phyloP scores from a whole-genome alignment of 1,139 yeast species.

The Zygoascus hellenicus region DNA sequence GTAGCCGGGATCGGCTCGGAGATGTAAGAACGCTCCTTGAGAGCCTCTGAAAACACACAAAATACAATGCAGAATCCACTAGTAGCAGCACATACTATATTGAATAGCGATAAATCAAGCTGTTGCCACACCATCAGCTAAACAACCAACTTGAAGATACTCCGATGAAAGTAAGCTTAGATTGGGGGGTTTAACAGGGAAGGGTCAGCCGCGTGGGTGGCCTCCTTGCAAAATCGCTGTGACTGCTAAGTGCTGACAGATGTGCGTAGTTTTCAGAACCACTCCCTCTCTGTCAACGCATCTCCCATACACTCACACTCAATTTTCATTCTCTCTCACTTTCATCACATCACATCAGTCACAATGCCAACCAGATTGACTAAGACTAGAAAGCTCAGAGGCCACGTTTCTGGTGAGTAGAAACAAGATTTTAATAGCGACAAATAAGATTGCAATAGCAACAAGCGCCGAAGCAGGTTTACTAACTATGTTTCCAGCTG shows the following conservation, averaged over 20 bases:
- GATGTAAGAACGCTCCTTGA: constrained; percentile 27
- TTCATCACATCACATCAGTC: constrained; percentile 6
- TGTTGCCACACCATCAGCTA: constrained; percentile 4
- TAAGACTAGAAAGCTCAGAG: constrained; percentile 99
- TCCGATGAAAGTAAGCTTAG: too few relatives aligned
- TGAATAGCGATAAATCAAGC: constrained; percentile 24
- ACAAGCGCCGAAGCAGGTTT: neutral
- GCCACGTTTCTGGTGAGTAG: constrained; percentile 88
- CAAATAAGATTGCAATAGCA: constrained; percentile 10
- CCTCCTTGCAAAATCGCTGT: too few relatives aligned
- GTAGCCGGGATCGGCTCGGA: constrained; percentile 31
- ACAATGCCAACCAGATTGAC: constrained; percentile 98
- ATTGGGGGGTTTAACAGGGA: too few relatives aligned
- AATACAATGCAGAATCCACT: constrained; percentile 30
- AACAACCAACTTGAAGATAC: too few relatives aligned
- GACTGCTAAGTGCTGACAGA: too few relatives aligned
- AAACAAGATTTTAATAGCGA: constrained; percentile 31
- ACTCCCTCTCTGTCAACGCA: neutral
- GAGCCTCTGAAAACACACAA: constrained; percentile 27
- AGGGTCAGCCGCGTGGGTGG: too few relatives aligned
- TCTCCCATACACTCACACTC: neutral
- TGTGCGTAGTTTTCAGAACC: constrained; percentile 9
- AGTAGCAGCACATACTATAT: constrained; percentile 26
- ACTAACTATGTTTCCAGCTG: constrained; percentile 55
- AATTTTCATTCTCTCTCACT: constrained; percentile 9